Conservation (phyloP, 177 flowering plant species). For the Viscum album region DNA sequence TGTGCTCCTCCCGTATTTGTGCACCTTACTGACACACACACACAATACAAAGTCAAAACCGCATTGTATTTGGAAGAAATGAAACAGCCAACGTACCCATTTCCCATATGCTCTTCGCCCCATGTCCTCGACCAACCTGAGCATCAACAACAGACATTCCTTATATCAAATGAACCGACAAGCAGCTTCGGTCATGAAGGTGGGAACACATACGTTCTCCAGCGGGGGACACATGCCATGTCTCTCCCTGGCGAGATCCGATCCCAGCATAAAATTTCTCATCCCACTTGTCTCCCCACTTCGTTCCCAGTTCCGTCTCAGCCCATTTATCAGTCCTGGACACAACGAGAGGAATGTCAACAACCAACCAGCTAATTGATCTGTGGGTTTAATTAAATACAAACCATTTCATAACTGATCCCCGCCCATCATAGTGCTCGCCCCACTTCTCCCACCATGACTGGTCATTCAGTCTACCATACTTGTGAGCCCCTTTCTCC, state of each 20-base stretch:
- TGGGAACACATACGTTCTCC: slow-evolving; percentile 57
- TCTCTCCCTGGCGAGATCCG: slow-evolving; percentile 98
- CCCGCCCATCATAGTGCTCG: slow-evolving; percentile 91
- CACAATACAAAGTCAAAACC: too few relatives aligned
- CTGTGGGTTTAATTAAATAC: slow-evolving; percentile 2
- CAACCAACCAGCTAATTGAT: not conserved
- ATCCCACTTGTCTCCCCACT: slow-evolving; percentile 99
- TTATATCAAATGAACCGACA: too few relatives aligned
- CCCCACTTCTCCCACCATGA: slow-evolving; percentile 99
- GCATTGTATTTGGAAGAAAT: too few relatives aligned
- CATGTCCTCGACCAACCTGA: slow-evolving; percentile 96
- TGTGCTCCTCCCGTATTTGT: slow-evolving; percentile 95
- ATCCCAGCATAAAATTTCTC: slow-evolving; percentile 86
- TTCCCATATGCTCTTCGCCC: slow-evolving; percentile 98
- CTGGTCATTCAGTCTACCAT: slow-evolving; percentile 89
- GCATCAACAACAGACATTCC: slow-evolving; percentile 11
- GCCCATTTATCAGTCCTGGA: slow-evolving; percentile 99
- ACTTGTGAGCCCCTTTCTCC: slow-evolving; percentile 95
- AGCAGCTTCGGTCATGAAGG: too few relatives aligned
- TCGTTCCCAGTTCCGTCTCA: slow-evolving; percentile 90
- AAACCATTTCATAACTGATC: slow-evolving; percentile 92
- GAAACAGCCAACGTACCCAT: slow-evolving; percentile 78
- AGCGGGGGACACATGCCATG: slow-evolving; percentile 87
- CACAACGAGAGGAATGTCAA: slow-evolving; percentile 6
- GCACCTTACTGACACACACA: slow-evolving; percentile 63